Percentiles rank a stretch among this genome's conserved stretches.
These are phyloP conservation scores for Handroanthus guayacan DNA, from an alignment of 257 asterid genomes.

Conservation along the genomic window DNA sequence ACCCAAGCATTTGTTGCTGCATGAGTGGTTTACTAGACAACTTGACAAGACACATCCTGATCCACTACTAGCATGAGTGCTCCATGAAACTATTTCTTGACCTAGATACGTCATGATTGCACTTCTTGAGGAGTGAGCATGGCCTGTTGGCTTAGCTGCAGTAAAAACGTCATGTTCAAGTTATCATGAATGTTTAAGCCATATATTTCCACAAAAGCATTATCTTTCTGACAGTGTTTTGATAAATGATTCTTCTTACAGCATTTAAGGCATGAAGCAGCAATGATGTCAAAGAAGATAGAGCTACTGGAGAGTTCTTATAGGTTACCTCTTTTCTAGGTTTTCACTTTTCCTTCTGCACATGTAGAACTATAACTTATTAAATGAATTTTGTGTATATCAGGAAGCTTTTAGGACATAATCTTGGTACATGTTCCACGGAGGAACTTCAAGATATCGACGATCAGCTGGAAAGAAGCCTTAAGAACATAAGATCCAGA, in stretches of 20 bases:
- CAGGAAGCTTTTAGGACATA: conserved; percentile 60
- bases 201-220: background rate
- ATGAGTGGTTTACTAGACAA: too few relatives aligned
- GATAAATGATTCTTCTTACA: conserved; percentile 32
- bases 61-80: too few relatives aligned
- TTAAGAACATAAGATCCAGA: conserved; percentile 44
- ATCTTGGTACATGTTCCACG: conserved; percentile 50
- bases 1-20: too few relatives aligned
- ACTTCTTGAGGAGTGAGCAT: too few relatives aligned
- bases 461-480: conserved; percentile 52
- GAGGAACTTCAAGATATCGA: conserved; percentile 55
- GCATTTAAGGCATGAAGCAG: conserved; percentile 48
- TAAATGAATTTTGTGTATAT: background rate
- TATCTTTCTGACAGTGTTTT: background rate
- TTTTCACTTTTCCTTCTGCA: background rate
- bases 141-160: too few relatives aligned
- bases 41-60: too few relatives aligned
- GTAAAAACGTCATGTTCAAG: too few relatives aligned
- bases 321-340: conserved; percentile 36
- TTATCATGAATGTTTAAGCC: too few relatives aligned
- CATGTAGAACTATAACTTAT: background rate
- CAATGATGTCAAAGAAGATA: conserved; percentile 48
- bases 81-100: too few relatives aligned
- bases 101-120: too few relatives aligned
- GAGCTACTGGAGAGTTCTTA: conserved; percentile 51